These are phyloP conservation scores for Xylaria sp. DNA, from an alignment of 495 filamentous ascomycete species.

Conservation along the genomic window DNA sequence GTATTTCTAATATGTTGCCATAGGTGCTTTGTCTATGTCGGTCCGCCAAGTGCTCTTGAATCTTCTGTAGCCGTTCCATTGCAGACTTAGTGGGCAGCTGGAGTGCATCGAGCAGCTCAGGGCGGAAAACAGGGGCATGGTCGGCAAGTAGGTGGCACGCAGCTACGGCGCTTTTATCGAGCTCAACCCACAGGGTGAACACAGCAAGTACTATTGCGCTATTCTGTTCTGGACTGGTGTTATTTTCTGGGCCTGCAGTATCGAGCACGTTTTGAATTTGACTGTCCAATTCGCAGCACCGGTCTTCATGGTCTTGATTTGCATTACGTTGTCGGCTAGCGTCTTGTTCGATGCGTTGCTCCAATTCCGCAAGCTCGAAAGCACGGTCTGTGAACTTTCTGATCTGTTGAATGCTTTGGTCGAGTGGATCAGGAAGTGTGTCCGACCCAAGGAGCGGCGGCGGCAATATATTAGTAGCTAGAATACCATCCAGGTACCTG, in stretches of 20 bases:
- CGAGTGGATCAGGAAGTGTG: conserved; percentile 33
- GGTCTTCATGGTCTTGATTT: not conserved
- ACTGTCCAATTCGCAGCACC: conserved; percentile 45
- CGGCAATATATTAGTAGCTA: not conserved
- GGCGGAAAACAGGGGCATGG: conserved; percentile 48
- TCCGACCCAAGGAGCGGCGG: not conserved
- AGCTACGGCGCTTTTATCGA: conserved; percentile 46
- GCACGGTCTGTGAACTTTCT: conserved; percentile 31
- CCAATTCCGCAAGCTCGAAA: conserved; percentile 31
- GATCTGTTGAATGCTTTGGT: conserved; percentile 29
- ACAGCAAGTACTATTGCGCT: conserved; percentile 51
- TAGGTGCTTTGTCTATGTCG: conserved; percentile 32
- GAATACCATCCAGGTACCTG: conserved; percentile 41
- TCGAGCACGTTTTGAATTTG: conserved; percentile 49
- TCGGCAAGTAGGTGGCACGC: conserved; percentile 45
- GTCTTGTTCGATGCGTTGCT: conserved; percentile 13
- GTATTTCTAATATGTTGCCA: conserved; percentile 54
- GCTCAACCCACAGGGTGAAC: conserved; percentile 52
- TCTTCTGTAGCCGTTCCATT: conserved; percentile 54
- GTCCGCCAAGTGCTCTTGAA: conserved; percentile 56
- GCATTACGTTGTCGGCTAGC: not conserved
- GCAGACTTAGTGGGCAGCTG: conserved; percentile 49
- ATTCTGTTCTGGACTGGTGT: conserved; percentile 51
- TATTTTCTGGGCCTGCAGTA: conserved; percentile 28
- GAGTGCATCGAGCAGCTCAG: conserved; percentile 58